Percentiles rank a stretch among this genome's conserved stretches.
Evolutionary conservation across 768 basidiomycete genomes (phyloP).

Genomic region (Podaxis sp.): DNA sequence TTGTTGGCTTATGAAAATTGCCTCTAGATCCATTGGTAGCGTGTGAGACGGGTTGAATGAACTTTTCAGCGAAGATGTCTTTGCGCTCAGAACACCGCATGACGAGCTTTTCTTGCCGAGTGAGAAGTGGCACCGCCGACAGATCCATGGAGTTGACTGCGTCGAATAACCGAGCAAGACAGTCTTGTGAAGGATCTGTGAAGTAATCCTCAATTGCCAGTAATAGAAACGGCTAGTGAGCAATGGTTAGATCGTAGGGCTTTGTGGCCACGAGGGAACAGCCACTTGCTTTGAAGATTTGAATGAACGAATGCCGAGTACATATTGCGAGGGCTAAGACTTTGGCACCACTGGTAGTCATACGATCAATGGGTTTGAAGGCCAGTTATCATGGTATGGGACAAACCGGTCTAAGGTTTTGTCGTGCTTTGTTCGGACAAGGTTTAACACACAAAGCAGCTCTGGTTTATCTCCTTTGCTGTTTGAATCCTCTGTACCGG

Average conservation of each 20-base stretch:
- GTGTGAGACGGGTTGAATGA: slow-evolving; percentile 35
- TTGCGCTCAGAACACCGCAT: slow-evolving; percentile 89
- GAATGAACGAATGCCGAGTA: slow-evolving; percentile 89
- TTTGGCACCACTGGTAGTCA: slow-evolving; percentile 68
- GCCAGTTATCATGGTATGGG: neutral
- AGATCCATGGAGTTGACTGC: slow-evolving; percentile 91
- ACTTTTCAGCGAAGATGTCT: slow-evolving; percentile 89
- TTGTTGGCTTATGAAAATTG: slow-evolving; percentile 41
- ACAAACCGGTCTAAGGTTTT: slow-evolving; percentile 71
- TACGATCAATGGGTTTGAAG: neutral
- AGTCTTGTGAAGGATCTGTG: slow-evolving; percentile 81
- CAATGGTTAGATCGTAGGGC: slow-evolving; percentile 11
- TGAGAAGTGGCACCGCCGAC: slow-evolving; percentile 70
- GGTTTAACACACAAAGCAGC: slow-evolving; percentile 82
- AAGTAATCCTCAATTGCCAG: slow-evolving; percentile 97
- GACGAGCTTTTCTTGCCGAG: slow-evolving; percentile 80
- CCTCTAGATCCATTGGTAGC: slow-evolving; percentile 22
- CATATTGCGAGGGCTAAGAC: slow-evolving; percentile 95
- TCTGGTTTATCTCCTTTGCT: slow-evolving; percentile 34
- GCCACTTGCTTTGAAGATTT: slow-evolving; percentile 81
- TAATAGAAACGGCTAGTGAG: slow-evolving; percentile 78
- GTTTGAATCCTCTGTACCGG: slow-evolving; percentile 28
- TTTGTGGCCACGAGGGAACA: neutral
- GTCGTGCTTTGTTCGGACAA: slow-evolving; percentile 90
- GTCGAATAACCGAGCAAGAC: slow-evolving; percentile 86